Evolutionary conservation across 371 early-diverging fungal genomes (phyloP).

Genomic region (Blakeslea trispora): DNA sequence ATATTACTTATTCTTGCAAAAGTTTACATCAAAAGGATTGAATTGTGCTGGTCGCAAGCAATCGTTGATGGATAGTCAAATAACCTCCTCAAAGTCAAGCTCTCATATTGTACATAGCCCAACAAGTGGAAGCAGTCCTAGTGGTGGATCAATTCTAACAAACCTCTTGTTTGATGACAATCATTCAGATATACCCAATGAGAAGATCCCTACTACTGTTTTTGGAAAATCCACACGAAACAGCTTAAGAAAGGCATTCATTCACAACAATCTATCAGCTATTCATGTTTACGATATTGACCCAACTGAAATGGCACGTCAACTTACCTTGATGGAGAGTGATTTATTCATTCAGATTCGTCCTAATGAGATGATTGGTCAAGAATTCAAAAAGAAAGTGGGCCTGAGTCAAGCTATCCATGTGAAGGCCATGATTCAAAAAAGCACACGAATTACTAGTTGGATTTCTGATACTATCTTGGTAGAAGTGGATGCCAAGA

Average conservation of each 20-base stretch:
- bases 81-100: slow-evolving; percentile 12
- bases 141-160: slow-evolving; percentile 34
- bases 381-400: slow-evolving; percentile 59
- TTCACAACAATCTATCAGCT: slow-evolving; percentile 12
- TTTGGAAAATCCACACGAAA: slow-evolving; percentile 38
- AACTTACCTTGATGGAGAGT: slow-evolving; percentile 72
- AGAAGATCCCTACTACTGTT: slow-evolving; percentile 28
- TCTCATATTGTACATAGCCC: slow-evolving; percentile 25
- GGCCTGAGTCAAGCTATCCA: slow-evolving; percentile 45
- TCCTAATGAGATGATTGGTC: slow-evolving; percentile 67
- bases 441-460: slow-evolving; percentile 58
- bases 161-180: slow-evolving; percentile 38
- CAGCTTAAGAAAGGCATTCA: slow-evolving; percentile 33
- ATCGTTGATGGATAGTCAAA: slow-evolving; percentile 6
- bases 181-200: slow-evolving; percentile 14
- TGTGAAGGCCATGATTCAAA: slow-evolving; percentile 52
- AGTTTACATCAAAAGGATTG: slow-evolving; percentile 22
- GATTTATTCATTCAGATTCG: slow-evolving; percentile 59
- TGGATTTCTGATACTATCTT: slow-evolving; percentile 78
- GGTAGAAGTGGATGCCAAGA: slow-evolving; percentile 64
- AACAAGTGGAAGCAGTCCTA: slow-evolving; percentile 17
- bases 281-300: slow-evolving; percentile 71
- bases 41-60: slow-evolving; percentile 13
- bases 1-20: not conserved
- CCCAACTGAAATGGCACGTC: slow-evolving; percentile 75